Percentiles rank a stretch among this genome's conserved stretches.
Conservation (phyloP, 371 early-diverging fungal species). For the Mucor piriformis region DNA sequence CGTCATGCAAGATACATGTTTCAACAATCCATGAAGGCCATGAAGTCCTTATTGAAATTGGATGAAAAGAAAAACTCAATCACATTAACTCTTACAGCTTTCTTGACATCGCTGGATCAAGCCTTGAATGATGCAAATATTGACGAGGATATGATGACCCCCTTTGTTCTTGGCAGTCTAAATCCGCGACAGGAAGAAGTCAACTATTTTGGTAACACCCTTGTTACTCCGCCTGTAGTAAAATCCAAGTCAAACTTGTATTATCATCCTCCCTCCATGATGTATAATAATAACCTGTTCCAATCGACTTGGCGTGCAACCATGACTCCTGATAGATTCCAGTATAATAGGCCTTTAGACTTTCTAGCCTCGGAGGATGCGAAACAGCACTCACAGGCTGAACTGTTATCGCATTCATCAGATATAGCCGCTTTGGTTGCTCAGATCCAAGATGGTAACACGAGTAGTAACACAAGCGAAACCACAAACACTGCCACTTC, state of each 20-base stretch:
- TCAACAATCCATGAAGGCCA: conserved; percentile 35
- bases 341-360: conserved; percentile 14
- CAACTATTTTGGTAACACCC: conserved; percentile 15
- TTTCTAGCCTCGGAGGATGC: neutral
- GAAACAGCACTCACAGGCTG: neutral
- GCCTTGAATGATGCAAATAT: conserved; percentile 20
- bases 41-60: conserved; percentile 16
- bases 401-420: conserved; percentile 6
- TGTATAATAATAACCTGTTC: conserved; percentile 3
- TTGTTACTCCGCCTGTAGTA: conserved; percentile 13
- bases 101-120: conserved; percentile 21
- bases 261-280: conserved; percentile 1
- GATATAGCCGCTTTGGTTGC: conserved; percentile 32
- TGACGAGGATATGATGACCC: conserved; percentile 24
- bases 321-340: conserved; percentile 9
- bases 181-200: conserved; percentile 22
- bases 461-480: neutral
- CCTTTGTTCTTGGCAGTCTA: conserved; percentile 25
- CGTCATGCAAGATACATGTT: conserved; percentile 42
- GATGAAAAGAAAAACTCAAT: conserved; percentile 3
- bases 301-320: conserved; percentile 16
- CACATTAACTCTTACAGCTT: conserved; percentile 24
- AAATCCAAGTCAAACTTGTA: conserved; percentile 11
- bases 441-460: conserved; percentile 18
- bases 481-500: conserved; percentile 1